These are phyloP conservation scores for Cryptococcus deneoformans DNA, from an alignment of 1,284 basidiomycete genomes.

Conservation along the genomic window DNA sequence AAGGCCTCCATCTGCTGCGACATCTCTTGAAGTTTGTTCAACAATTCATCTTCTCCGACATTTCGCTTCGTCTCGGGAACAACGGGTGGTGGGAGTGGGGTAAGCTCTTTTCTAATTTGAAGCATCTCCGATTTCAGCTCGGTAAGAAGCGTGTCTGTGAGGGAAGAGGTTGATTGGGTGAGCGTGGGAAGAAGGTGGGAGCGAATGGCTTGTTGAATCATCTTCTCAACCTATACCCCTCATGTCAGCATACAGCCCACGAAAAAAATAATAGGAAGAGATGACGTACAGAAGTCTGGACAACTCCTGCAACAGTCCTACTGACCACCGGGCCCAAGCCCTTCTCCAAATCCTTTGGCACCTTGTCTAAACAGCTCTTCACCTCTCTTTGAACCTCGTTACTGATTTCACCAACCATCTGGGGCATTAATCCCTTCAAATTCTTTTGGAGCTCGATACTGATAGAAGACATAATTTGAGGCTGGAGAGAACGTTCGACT, in stretches of 20 bases:
- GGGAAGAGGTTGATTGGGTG: constrained; percentile 12
- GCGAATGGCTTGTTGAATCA: constrained; percentile 12
- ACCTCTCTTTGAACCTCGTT: neutral
- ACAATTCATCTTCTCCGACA: neutral
- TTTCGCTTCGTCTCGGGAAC: neutral
- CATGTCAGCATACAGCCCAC: neutral
- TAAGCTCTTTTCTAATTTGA: constrained; percentile 30
- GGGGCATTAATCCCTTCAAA: neutral
- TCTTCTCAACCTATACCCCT: neutral
- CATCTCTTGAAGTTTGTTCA: neutral
- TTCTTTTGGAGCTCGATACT: neutral
- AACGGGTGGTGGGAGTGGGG: constrained; percentile 3
- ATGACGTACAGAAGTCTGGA: constrained; percentile 22
- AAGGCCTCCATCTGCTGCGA: neutral
- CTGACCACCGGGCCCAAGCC: constrained; percentile 22
- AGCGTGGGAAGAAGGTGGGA: constrained; percentile 20
- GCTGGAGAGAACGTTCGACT: too few species aligned
- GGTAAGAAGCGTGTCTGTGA: constrained; percentile 28
- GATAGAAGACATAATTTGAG: too few species aligned
- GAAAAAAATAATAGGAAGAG: neutral
- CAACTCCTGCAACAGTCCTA: constrained; percentile 20
- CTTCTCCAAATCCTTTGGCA: constrained; percentile 26
- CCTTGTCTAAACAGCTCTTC: neutral
- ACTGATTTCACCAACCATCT: neutral
- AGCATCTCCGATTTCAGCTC: constrained; percentile 42